Conservation (phyloP, 176 grass and related monocot genomes). For the Raddia guianensis region DNA sequence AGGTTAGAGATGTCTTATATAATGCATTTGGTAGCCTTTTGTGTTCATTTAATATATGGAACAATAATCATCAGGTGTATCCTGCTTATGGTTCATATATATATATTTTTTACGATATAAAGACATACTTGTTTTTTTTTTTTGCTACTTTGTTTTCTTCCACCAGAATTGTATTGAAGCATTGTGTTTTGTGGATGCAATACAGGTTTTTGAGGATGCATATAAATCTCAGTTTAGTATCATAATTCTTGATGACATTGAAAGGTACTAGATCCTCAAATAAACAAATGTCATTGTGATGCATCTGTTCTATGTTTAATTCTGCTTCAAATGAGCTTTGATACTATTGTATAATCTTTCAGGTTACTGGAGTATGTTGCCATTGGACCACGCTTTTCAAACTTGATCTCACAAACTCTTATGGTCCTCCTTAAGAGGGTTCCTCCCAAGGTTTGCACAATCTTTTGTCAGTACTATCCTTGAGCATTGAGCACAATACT, state of each 20-base stretch:
- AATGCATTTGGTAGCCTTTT: slow-evolving; percentile 9
- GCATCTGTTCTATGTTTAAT: background rate
- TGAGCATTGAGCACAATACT: background rate
- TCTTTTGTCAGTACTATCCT: slow-evolving; percentile 23
- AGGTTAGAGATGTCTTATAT: slow-evolving; percentile 57
- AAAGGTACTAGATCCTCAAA: slow-evolving; percentile 43
- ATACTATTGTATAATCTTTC: slow-evolving; percentile 30
- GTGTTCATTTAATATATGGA: slow-evolving; percentile 19
- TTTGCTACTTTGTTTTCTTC: slow-evolving; percentile 18
- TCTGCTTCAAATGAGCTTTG: slow-evolving; percentile 23
- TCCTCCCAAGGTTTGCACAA: slow-evolving; percentile 73
- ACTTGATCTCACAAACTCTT: slow-evolving; percentile 85
- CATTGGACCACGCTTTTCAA: slow-evolving; percentile 93
- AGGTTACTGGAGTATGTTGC: slow-evolving; percentile 97
- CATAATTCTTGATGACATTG: slow-evolving; percentile 96
- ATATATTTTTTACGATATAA: background rate
- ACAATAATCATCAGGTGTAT: background rate
- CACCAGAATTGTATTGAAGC: slow-evolving; percentile 7
- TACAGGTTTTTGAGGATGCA: slow-evolving; percentile 98
- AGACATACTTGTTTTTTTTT: background rate
- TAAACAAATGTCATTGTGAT: background rate
- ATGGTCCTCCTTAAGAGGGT: slow-evolving; percentile 88
- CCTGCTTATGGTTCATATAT: slow-evolving; percentile 9
- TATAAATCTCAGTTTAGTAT: slow-evolving; percentile 97
- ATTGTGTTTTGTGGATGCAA: slow-evolving; percentile 1